A percentile compares a stretch with the other conserved stretches of the same genome.
phyloP scores from a whole-genome alignment of 257 asterid species.

The Solanum chilense region DNA sequence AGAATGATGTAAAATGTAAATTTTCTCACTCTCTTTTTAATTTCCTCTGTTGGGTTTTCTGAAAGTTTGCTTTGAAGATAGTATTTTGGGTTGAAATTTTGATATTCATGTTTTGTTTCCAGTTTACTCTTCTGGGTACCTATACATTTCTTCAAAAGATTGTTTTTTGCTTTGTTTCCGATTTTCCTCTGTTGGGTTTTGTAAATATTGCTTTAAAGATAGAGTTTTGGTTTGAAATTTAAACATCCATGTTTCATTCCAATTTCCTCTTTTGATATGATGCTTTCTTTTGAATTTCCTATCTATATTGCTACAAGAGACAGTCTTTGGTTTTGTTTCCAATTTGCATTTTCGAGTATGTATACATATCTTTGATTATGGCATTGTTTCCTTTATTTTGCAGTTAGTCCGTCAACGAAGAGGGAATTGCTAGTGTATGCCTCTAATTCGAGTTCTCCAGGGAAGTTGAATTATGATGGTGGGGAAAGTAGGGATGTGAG shows the following conservation, averaged over 20 bases:
- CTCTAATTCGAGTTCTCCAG: slow-evolving; percentile 7
- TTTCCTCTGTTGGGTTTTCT: background rate
- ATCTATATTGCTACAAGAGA: background rate
- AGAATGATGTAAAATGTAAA: slow-evolving; percentile 31
- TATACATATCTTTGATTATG: background rate
- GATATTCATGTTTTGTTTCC: background rate
- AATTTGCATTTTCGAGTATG: background rate
- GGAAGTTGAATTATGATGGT: slow-evolving; percentile 12
- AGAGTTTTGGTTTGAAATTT: background rate
- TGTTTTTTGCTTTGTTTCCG: background rate
- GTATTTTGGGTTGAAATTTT: background rate
- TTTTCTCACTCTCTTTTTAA: background rate
- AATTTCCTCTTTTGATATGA: background rate
- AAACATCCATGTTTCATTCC: background rate
- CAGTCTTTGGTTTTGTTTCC: background rate
- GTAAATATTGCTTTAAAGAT: background rate
- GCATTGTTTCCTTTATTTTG: background rate
- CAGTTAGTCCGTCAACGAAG: slow-evolving; percentile 21
- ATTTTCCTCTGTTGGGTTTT: background rate
- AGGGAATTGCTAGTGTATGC: slow-evolving; percentile 14
- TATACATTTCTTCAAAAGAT: background rate
- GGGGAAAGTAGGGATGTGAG: slow-evolving; percentile 25
- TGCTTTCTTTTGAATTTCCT: background rate
- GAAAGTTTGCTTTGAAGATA: background rate
- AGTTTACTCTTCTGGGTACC: background rate